Evolutionary conservation across 441 rosid genomes (phyloP).

Genomic region (California macrophylla): DNA sequence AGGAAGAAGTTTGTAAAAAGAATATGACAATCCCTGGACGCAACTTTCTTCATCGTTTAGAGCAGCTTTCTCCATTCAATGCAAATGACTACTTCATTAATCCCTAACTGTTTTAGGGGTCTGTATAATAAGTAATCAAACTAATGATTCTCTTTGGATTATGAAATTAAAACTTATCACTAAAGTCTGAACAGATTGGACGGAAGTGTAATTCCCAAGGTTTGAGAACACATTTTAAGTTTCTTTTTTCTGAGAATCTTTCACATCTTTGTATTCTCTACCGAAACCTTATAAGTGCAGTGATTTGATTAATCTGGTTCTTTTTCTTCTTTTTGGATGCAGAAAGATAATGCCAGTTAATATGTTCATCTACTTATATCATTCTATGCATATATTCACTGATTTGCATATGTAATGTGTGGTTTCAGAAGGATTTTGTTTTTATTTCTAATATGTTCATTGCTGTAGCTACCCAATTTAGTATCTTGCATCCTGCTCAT

Average conservation of each 20-base stretch:
- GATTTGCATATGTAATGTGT: background rate
- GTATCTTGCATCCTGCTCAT: background rate
- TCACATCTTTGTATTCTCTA: background rate
- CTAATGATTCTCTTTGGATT: background rate
- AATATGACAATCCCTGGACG: background rate
- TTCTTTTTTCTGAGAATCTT: background rate
- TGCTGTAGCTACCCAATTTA: conserved; percentile 5
- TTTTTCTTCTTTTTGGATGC: background rate
- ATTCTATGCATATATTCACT: background rate
- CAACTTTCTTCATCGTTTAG: background rate
- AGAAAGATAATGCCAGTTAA: background rate
- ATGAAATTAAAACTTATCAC: background rate
- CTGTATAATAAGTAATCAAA: background rate
- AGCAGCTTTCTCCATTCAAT: background rate
- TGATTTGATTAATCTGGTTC: background rate
- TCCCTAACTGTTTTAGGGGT: background rate
- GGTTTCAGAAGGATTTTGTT: background rate
- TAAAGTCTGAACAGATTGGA: background rate
- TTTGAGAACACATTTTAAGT: background rate
- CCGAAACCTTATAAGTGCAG: background rate
- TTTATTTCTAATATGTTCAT: conserved; percentile 2
- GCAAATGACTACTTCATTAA: background rate
- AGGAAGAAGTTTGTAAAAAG: background rate
- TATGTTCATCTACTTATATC: background rate
- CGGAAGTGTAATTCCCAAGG: background rate